A percentile compares a stretch with the other conserved stretches of the same genome.
These are phyloP conservation scores for Auricularia sp. DNA, from an alignment of 768 basidiomycete species.

Conservation along the genomic window DNA sequence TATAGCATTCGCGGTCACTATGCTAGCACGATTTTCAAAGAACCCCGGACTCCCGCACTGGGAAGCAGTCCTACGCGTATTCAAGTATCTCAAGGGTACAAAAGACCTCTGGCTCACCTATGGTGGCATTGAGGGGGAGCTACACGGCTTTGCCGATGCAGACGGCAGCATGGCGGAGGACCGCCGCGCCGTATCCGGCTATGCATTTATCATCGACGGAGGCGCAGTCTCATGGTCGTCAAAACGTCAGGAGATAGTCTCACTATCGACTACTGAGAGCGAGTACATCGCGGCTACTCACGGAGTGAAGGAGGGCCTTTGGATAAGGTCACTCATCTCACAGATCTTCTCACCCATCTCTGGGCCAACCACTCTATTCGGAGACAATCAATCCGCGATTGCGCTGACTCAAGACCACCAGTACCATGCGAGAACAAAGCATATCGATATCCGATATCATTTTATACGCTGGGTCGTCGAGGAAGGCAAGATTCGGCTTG, in stretches of 20 bases:
- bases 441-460: slow-evolving; percentile 33
- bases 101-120: not conserved
- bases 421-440: slow-evolving; percentile 29
- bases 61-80: slow-evolving; percentile 14
- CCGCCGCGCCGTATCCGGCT: no score
- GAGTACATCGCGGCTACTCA: slow-evolving; percentile 24
- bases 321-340: slow-evolving; percentile 11
- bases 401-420: slow-evolving; percentile 23
- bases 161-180: no score
- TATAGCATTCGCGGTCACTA: slow-evolving; percentile 16
- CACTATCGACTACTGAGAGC: slow-evolving; percentile 25
- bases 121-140: no score
- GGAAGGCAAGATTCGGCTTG: slow-evolving; percentile 13
- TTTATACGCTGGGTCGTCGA: slow-evolving; percentile 27
- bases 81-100: slow-evolving; percentile 17
- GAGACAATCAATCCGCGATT: slow-evolving; percentile 31
- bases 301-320: slow-evolving; percentile 13
- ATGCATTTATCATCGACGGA: slow-evolving; percentile 13
- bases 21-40: slow-evolving; percentile 12
- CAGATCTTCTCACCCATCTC: slow-evolving; percentile 2
- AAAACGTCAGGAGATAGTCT: slow-evolving; percentile 21
- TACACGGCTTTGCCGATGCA: no score
- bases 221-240: slow-evolving; percentile 24
- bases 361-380: slow-evolving; percentile 9
- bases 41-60: slow-evolving; percentile 15